Conservation (phyloP, 192 early-diverging fungal species). For the Coemansia sp. region DNA sequence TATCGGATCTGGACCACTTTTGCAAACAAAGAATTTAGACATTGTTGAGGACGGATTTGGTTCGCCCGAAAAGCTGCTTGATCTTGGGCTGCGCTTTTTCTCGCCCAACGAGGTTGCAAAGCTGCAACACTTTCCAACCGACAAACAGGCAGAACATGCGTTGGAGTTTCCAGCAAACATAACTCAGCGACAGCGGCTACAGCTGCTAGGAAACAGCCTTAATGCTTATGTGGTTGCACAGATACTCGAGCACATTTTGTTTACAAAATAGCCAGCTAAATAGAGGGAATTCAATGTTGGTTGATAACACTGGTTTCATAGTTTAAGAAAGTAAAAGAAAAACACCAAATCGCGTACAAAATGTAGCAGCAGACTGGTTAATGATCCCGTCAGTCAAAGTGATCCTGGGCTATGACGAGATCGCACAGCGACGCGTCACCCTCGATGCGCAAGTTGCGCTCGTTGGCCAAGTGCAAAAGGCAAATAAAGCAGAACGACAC, state of each 20-base stretch:
- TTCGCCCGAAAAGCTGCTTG: conserved; percentile 63
- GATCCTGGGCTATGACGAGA: conserved; percentile 53
- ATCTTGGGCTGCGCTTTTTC: conserved; percentile 77
- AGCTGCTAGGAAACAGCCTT: conserved; percentile 50
- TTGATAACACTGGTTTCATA: neutral
- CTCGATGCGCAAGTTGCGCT: conserved; percentile 74
- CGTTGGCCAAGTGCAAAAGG: conserved; percentile 93
- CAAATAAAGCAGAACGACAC: conserved; percentile 98
- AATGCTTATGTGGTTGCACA: conserved; percentile 46
- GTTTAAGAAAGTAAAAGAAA: neutral
- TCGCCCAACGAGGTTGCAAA: conserved; percentile 77
- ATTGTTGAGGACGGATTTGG: conserved; percentile 65
- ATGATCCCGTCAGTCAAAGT: conserved; percentile 33
- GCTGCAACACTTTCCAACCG: conserved; percentile 76
- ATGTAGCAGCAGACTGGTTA: conserved; percentile 1
- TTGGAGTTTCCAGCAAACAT: conserved; percentile 27
- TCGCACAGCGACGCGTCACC: conserved; percentile 54
- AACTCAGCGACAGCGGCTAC: conserved; percentile 33
- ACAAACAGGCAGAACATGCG: neutral
- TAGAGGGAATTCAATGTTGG: neutral
- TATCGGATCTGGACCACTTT: conserved; percentile 72
- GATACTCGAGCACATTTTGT: conserved; percentile 33
- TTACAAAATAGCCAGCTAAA: conserved; percentile 9
- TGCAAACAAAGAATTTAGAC: conserved; percentile 74
- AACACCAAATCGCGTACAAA: neutral